These are phyloP conservation scores for Stemphylium lycopersici DNA, from an alignment of 2,329 filamentous ascomycete species.

Conservation along the genomic window DNA sequence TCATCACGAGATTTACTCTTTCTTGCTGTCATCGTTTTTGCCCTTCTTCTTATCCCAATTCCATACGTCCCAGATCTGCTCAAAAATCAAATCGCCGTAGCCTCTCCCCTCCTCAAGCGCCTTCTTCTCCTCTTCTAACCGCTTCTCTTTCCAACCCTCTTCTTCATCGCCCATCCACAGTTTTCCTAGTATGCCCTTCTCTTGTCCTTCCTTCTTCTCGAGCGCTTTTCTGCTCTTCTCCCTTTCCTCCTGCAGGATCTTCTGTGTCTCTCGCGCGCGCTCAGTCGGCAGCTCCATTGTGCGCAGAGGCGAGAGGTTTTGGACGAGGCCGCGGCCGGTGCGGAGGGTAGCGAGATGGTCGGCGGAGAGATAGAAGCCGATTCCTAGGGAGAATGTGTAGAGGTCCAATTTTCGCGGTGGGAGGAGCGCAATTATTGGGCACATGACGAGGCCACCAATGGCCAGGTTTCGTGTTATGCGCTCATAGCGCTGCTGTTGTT, in stretches of 20 bases:
- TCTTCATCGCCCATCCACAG: conserved; percentile 50
- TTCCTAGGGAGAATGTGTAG: conserved; percentile 62
- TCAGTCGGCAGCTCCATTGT: conserved; percentile 45
- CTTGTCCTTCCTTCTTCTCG: conserved; percentile 24
- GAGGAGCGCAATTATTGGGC: conserved; percentile 61
- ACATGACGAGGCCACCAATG: conserved; percentile 57
- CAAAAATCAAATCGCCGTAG: conserved; percentile 52
- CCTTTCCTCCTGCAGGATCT: conserved; percentile 47
- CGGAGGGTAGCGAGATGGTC: conserved; percentile 56
- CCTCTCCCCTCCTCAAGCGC: conserved; percentile 48
- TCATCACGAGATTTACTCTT: conserved; percentile 18
- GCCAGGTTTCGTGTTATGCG: conserved; percentile 53
- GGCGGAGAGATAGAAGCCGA: conserved; percentile 56
- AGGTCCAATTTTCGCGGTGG: conserved; percentile 68
- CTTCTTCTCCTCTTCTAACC: conserved; percentile 54
- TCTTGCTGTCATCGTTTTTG: conserved; percentile 24
- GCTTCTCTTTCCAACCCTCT: conserved; percentile 54
- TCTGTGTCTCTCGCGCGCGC: conserved; percentile 41
- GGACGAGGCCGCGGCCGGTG: conserved; percentile 47
- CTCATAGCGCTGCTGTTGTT: conserved; percentile 39
- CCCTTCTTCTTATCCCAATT: conserved; percentile 51
- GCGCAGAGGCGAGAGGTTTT: conserved; percentile 32
- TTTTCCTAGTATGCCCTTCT: conserved; percentile 39
- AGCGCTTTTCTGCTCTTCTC: conserved; percentile 44
- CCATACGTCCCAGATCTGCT: conserved; percentile 57